Conservation (phyloP, 2,329 filamentous ascomycete genomes). For the Claviceps citrina region DNA sequence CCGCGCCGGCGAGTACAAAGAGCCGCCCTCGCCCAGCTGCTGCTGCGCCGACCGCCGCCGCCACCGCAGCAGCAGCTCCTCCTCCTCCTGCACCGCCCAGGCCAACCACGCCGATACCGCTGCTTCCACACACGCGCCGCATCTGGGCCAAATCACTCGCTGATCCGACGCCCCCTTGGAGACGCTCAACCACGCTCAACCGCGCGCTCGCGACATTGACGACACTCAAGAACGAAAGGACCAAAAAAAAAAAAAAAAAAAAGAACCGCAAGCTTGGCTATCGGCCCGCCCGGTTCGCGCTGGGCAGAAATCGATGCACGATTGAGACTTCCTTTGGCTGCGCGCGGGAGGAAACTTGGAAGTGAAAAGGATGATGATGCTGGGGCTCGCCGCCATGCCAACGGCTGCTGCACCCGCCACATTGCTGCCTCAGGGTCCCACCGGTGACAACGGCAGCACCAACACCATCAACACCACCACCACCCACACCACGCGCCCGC, state of each 20-base stretch:
- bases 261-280: too few relatives aligned
- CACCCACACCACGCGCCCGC: slow-evolving; percentile 7
- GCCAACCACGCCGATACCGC: not conserved
- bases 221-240: too few relatives aligned
- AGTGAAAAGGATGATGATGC: not conserved
- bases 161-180: too few relatives aligned
- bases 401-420: not conserved
- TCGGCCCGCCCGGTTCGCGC: too few relatives aligned
- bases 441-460: slow-evolving; percentile 3
- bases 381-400: not conserved
- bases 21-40: slow-evolving; percentile 10
- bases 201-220: too few relatives aligned
- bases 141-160: too few relatives aligned
- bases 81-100: not conserved
- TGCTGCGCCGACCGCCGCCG: not conserved
- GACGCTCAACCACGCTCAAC: too few relatives aligned
- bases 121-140: not conserved
- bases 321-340: too few relatives aligned
- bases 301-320: too few relatives aligned
- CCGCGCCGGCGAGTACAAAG: slow-evolving; percentile 22
- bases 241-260: too few relatives aligned
- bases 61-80: too few relatives aligned
- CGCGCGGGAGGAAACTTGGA: too few relatives aligned
- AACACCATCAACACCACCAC: slow-evolving; percentile 6
- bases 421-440: slow-evolving; percentile 2